Base-by-base conservation (phyloP, 1,139 yeast species). In the Suhomyces taliae region DNA sequence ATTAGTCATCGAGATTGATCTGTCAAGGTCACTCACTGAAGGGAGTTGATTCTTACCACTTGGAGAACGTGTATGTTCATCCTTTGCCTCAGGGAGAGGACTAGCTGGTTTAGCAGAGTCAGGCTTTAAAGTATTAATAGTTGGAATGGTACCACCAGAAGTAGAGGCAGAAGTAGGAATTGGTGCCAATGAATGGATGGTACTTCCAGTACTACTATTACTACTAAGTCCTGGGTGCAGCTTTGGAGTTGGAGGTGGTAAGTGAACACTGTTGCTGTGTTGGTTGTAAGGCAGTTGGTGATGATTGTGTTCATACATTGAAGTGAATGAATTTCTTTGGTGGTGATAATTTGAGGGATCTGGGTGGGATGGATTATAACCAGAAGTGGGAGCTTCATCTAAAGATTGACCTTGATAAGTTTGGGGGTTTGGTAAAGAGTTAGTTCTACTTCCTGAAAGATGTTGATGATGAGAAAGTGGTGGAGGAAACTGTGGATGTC, bases 1-100 rank as follows among this genome's bases (percentile, higher is more conserved):
- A 15, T 36, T 44, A 19, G 44, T 43, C 38, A 33, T 40, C 2
- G 49, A 43, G 11, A 72, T 66, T 31, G 68, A 62, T 45, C 66
- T 68, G 46, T 70, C 75, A 39, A 72, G 61, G 52, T 72, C 77
- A 44, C 67, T 66, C 31, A 72, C 74, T 26, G 70, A 66, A 2
- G 76, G 76, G 24, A 69, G 56, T 40, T 57, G 62, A 26, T 57
- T 58, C 27, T 52, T 56, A 1, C 39, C 37, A 14, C 34, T 39
- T 7, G 46, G 46, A 5, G 46, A 44, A 32, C 43, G 40, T 10
- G 36, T 40, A 7, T 19, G 31, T 27, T 39, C 40, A 7, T 19
- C 7, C 31, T 6, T 36, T 8, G 44, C 9, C 19, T 43, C 46
- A 9, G 35, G 27, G 8, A 10, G 43, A 12, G 40, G 53, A 43